phyloP scores from a whole-genome alignment of 371 early-diverging fungal genomes.

The Mucor sp. region DNA sequence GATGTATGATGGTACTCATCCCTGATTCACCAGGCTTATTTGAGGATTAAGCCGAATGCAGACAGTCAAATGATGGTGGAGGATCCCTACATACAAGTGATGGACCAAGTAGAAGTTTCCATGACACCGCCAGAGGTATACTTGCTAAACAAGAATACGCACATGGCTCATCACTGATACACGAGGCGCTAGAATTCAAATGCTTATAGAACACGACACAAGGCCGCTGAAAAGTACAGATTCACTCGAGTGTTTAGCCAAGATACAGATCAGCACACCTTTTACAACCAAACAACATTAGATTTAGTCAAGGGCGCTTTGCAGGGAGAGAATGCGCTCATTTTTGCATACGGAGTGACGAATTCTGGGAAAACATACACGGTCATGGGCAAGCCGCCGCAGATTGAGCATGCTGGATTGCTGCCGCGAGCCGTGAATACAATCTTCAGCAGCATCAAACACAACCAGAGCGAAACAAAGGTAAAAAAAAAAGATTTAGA shows the following conservation, averaged over 20 bases:
- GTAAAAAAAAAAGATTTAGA: slow-evolving; percentile 12
- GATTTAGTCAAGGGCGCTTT: slow-evolving; percentile 56
- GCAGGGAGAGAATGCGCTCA: slow-evolving; percentile 59
- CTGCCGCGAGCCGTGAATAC: slow-evolving; percentile 63
- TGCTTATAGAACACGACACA: slow-evolving; percentile 41
- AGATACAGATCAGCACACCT: slow-evolving; percentile 43
- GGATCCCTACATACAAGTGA: slow-evolving; percentile 46
- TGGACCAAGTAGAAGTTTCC: slow-evolving; percentile 39
- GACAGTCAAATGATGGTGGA: slow-evolving; percentile 7
- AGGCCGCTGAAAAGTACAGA: slow-evolving; percentile 55
- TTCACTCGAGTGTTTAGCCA: slow-evolving; percentile 68
- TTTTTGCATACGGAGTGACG: slow-evolving; percentile 80
- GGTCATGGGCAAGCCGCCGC: slow-evolving; percentile 49
- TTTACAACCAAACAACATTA: slow-evolving; percentile 63
- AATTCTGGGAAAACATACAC: slow-evolving; percentile 85
- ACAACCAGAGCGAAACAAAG: slow-evolving; percentile 36
- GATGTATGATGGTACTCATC: not conserved
- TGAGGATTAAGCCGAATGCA: slow-evolving; percentile 41
- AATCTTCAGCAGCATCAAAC: slow-evolving; percentile 52
- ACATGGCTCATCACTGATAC: no score
- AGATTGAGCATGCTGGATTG: slow-evolving; percentile 48
- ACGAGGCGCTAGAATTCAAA: slow-evolving; percentile 22
- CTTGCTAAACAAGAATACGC: not conserved
- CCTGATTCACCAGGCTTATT: slow-evolving; percentile 33
- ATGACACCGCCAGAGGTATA: slow-evolving; percentile 55